Percentiles rank a stretch among this genome's conserved stretches.
phyloP scores from a whole-genome alignment of 495 filamentous ascomycete genomes.

The Achaetomiella virescens region DNA sequence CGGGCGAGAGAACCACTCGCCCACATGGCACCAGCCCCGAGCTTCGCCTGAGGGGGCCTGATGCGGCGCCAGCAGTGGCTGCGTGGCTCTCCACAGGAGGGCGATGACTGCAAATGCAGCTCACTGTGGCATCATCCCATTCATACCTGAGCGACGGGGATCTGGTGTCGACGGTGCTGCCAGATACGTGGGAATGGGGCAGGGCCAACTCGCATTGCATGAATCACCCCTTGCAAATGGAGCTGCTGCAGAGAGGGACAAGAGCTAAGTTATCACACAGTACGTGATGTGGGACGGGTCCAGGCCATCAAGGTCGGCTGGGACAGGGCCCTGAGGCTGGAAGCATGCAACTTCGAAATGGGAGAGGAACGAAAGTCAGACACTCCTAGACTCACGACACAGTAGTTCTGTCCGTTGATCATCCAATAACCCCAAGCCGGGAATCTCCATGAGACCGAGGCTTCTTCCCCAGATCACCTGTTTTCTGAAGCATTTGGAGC shows the following conservation, averaged over 20 bases:
- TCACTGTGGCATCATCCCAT: slow-evolving; percentile 22
- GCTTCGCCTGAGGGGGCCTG: neutral
- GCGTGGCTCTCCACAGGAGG: neutral
- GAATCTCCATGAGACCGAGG: too few species aligned
- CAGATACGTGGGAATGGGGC: too few species aligned
- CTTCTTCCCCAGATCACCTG: too few species aligned
- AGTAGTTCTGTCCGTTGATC: too few species aligned
- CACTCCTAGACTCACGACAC: too few species aligned
- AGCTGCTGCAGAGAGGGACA: neutral
- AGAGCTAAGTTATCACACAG: neutral
- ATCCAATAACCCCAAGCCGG: too few species aligned
- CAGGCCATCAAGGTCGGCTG: slow-evolving; percentile 2
- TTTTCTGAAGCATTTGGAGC: too few species aligned
- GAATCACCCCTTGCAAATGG: neutral
- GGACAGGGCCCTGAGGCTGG: neutral
- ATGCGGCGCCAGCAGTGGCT: neutral
- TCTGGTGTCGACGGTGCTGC: too few species aligned
- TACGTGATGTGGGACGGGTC: neutral
- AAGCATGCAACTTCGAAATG: too few species aligned
- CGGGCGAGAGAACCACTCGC: neutral
- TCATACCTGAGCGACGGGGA: slow-evolving; percentile 4
- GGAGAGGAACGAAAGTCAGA: too few species aligned
- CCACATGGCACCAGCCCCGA: slow-evolving; percentile 4
- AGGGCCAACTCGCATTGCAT: neutral
- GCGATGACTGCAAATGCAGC: slow-evolving; percentile 18